phyloP scores from a whole-genome alignment of 1,284 basidiomycete genomes.

The Schizopora paradoxa region DNA sequence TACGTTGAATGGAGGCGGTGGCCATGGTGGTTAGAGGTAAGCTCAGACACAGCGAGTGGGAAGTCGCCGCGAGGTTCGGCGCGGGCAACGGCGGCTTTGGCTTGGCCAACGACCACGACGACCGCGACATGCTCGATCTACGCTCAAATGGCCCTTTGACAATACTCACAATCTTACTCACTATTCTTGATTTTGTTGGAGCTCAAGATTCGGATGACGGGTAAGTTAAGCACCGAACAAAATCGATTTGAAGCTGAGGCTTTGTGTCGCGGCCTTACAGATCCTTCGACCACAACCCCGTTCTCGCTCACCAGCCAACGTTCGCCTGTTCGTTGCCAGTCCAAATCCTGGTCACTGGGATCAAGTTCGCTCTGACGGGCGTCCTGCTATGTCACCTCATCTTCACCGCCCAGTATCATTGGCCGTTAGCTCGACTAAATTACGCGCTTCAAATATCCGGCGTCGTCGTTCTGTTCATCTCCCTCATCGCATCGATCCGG shows the following conservation, averaged over 20 bases:
- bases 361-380: constrained; percentile 80
- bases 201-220: too few relatives aligned
- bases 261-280: not conserved
- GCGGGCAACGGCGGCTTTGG: too few relatives aligned
- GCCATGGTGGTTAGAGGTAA: too few relatives aligned
- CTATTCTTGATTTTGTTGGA: too few relatives aligned
- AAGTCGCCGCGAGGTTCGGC: too few relatives aligned
- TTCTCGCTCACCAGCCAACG: constrained; percentile 66
- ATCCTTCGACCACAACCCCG: constrained; percentile 46
- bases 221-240: too few relatives aligned
- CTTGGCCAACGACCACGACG: too few relatives aligned
- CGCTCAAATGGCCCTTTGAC: too few relatives aligned
- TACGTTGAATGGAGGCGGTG: too few relatives aligned
- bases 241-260: not conserved
- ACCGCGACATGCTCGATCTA: too few relatives aligned
- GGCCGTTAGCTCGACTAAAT: constrained; percentile 89
- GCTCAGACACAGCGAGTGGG: too few relatives aligned
- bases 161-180: too few relatives aligned
- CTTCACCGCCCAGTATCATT: constrained; percentile 96
- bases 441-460: constrained; percentile 85
- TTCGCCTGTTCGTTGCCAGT: constrained; percentile 87
- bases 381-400: constrained; percentile 91
- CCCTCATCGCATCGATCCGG: constrained; percentile 71
- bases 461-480: constrained; percentile 74
- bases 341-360: constrained; percentile 84